These are phyloP conservation scores for Corchorus capsularis DNA, from an alignment of 345 rosid genomes.

Conservation along the genomic window DNA sequence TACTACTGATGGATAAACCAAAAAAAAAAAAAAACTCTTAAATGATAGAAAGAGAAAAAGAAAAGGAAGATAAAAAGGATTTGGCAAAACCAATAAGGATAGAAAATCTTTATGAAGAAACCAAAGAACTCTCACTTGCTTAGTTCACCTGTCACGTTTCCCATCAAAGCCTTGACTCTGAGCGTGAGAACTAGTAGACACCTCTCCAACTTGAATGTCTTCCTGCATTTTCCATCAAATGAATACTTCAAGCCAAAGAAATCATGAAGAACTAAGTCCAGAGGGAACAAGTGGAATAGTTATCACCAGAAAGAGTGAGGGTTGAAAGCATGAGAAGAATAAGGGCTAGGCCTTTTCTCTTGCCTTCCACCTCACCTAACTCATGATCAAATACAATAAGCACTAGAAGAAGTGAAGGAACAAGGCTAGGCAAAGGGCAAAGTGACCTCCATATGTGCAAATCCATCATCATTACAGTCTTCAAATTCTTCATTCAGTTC, in stretches of 20 bases:
- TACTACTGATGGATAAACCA: too few relatives aligned
- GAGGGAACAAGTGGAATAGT: background rate
- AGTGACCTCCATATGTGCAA: slow-evolving; percentile 42
- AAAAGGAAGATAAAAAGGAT: background rate
- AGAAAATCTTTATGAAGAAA: slow-evolving; percentile 39
- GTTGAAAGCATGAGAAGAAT: slow-evolving; percentile 7
- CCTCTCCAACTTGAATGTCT: slow-evolving; percentile 40
- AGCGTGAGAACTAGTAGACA: slow-evolving; percentile 29
- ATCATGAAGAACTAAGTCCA: slow-evolving; percentile 9
- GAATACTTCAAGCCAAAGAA: slow-evolving; percentile 24
- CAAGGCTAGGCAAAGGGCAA: slow-evolving; percentile 26
- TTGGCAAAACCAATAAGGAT: slow-evolving; percentile 14
- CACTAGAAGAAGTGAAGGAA: slow-evolving; percentile 20
- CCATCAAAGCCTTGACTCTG: slow-evolving; percentile 39
- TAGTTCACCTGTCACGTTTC: slow-evolving; percentile 86
- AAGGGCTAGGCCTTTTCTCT: slow-evolving; percentile 7
- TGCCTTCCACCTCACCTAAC: slow-evolving; percentile 2
- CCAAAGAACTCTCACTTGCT: slow-evolving; percentile 88
- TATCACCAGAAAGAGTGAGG: background rate
- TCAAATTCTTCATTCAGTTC: slow-evolving; percentile 80
- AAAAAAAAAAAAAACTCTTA: background rate
- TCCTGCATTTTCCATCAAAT: slow-evolving; percentile 58
- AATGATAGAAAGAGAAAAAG: background rate
- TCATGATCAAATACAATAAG: slow-evolving; percentile 15
- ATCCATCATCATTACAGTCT: slow-evolving; percentile 65